Evolutionary conservation across 306 rosid genomes (phyloP).

Genomic region (Sophora flavescens): DNA sequence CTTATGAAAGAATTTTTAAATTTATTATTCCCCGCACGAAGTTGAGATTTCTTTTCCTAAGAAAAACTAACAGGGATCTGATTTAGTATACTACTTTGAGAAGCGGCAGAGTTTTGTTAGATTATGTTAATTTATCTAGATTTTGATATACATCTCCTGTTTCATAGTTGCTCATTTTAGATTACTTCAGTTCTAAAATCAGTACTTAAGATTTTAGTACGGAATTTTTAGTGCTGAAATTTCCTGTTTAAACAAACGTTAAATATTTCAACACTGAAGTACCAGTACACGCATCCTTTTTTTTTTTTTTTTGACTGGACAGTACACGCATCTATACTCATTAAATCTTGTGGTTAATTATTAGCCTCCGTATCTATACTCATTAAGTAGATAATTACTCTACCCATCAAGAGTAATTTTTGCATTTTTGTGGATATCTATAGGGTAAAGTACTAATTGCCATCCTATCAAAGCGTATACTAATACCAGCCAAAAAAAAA

Average conservation of each 20-base stretch:
- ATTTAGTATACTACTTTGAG: conserved; percentile 21
- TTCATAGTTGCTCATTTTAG: background rate
- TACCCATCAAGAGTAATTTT: too few species aligned
- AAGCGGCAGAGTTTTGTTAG: conserved; percentile 30
- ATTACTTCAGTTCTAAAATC: background rate
- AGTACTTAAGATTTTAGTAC: background rate
- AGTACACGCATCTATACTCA: too few species aligned
- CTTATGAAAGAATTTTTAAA: conserved; percentile 43
- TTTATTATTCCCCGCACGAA: conserved; percentile 15
- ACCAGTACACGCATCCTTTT: too few species aligned
- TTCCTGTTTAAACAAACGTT: background rate
- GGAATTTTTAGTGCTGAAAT: background rate
- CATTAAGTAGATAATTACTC: too few species aligned
- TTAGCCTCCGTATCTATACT: too few species aligned
- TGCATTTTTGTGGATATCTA: too few species aligned
- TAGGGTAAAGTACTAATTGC: too few species aligned
- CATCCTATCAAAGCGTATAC: too few species aligned
- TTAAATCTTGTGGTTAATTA: too few species aligned
- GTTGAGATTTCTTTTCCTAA: background rate
- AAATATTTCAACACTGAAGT: too few species aligned
- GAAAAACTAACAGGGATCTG: conserved; percentile 33
- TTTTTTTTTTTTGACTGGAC: too few species aligned
- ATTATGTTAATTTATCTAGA: conserved; percentile 27
- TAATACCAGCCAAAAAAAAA: too few species aligned
- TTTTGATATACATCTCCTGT: background rate